Evolutionary conservation across 805 yeast species (phyloP).

Genomic region (Diddensiella transvaalensis): DNA sequence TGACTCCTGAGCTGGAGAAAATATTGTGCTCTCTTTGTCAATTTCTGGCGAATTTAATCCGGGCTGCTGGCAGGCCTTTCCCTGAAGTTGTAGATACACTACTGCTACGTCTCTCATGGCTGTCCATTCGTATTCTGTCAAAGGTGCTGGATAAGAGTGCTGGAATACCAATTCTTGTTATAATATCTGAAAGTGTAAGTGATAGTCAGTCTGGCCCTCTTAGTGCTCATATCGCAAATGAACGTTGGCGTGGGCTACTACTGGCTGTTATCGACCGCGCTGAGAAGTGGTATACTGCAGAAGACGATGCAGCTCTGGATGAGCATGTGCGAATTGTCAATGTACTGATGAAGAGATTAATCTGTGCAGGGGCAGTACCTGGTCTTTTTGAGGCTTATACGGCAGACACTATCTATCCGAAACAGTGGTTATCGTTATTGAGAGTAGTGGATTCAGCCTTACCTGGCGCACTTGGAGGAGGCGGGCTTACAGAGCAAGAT

Average conservation of each 20-base stretch:
- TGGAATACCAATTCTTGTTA: neutral
- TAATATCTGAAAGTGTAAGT: neutral
- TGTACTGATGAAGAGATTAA: neutral
- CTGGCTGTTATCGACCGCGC: slow-evolving; percentile 2
- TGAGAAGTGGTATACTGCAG: slow-evolving; percentile 15
- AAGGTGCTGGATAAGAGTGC: neutral
- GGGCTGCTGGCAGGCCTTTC: slow-evolving; percentile 1
- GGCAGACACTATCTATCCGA: neutral
- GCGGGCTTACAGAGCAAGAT: neutral
- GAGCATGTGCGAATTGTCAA: neutral
- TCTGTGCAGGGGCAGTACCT: neutral
- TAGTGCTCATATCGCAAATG: neutral
- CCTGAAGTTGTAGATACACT: neutral
- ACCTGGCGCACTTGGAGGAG: neutral
- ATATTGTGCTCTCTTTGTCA: slow-evolving; percentile 7
- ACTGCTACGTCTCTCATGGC: neutral
- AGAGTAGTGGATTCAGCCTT: slow-evolving; percentile 21
- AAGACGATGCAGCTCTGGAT: neutral
- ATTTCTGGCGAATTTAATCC: slow-evolving; percentile 13
- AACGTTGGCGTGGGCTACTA: slow-evolving; percentile 1
- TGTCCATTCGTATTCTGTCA: neutral
- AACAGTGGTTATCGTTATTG: slow-evolving; percentile 14
- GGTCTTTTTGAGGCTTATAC: slow-evolving; percentile 1
- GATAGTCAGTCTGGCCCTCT: neutral
- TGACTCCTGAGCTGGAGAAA: slow-evolving; percentile 13